phyloP scores from a whole-genome alignment of 768 basidiomycete species.

The Leccinum uliginosum region DNA sequence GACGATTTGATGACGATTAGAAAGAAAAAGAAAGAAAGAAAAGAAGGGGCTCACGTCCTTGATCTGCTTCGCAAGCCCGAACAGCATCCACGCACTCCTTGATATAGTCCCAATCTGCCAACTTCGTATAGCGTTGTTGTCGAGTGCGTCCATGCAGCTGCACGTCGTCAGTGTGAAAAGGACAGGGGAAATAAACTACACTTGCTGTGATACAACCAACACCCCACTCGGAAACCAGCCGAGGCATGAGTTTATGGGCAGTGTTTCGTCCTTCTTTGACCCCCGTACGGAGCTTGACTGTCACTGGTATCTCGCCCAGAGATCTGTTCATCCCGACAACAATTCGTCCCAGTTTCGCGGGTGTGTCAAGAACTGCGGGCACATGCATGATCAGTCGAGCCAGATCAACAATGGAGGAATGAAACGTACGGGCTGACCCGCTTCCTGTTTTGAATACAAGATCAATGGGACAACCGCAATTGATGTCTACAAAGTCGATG shows the following conservation, averaged over 20 bases:
- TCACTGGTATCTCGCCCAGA: constrained; percentile 87
- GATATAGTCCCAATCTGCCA: constrained; percentile 96
- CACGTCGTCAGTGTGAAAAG: neutral
- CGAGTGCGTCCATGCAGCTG: constrained; percentile 95
- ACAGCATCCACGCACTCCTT: constrained; percentile 81
- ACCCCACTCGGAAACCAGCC: constrained; percentile 53
- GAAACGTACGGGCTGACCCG: constrained; percentile 70
- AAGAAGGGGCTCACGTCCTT: constrained; percentile 53
- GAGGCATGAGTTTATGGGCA: constrained; percentile 87
- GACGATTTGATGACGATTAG: neutral
- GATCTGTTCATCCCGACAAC: constrained; percentile 88
- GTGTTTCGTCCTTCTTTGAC: constrained; percentile 85
- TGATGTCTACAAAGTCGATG: constrained; percentile 91
- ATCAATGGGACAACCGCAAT: constrained; percentile 97
- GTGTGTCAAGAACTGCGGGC: constrained; percentile 73
- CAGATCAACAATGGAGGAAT: neutral
- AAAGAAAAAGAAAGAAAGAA: neutral
- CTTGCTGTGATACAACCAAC: constrained; percentile 42
- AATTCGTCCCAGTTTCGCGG: constrained; percentile 80
- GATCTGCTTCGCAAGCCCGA: constrained; percentile 63
- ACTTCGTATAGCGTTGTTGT: constrained; percentile 88
- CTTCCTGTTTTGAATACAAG: constrained; percentile 89
- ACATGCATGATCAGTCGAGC: neutral
- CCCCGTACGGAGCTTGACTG: constrained; percentile 88
- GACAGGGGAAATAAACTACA: neutral